phyloP scores from a whole-genome alignment of 345 rosid species.

The Populus euphratica region DNA sequence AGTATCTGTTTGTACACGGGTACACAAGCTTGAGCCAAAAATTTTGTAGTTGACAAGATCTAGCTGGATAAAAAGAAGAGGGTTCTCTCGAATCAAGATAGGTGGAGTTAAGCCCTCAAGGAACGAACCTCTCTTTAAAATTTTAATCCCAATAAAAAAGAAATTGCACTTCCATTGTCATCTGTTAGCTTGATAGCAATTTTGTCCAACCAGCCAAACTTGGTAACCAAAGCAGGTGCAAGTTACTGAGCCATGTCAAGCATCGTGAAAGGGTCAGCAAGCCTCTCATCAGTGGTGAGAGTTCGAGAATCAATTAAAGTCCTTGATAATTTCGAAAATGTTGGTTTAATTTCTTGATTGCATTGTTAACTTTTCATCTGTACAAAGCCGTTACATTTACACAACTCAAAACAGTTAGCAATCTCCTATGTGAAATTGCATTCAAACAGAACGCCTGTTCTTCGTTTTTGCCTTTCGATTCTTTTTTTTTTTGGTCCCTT shows the following conservation, averaged over 20 bases:
- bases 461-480: neutral
- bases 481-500: too few species aligned
- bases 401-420: slow-evolving; percentile 1
- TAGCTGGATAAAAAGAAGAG: too few species aligned
- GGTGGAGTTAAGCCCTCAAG: too few species aligned
- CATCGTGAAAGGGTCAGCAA: neutral
- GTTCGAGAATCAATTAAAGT: neutral
- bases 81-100: too few species aligned
- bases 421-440: neutral
- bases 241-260: neutral
- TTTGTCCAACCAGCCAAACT: too few species aligned
- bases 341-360: neutral
- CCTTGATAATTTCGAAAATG: neutral
- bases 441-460: neutral
- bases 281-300: neutral
- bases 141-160: too few species aligned
- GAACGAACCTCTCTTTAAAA: too few species aligned
- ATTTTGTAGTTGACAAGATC: too few species aligned
- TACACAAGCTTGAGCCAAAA: too few species aligned
- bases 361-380: neutral
- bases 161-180: neutral
- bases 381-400: slow-evolving; percentile 17
- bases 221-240: too few species aligned
- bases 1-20: too few species aligned
- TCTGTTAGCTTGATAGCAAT: neutral